Conservation (phyloP, 768 basidiomycete genomes). For the Tylopilus subfusipes region DNA sequence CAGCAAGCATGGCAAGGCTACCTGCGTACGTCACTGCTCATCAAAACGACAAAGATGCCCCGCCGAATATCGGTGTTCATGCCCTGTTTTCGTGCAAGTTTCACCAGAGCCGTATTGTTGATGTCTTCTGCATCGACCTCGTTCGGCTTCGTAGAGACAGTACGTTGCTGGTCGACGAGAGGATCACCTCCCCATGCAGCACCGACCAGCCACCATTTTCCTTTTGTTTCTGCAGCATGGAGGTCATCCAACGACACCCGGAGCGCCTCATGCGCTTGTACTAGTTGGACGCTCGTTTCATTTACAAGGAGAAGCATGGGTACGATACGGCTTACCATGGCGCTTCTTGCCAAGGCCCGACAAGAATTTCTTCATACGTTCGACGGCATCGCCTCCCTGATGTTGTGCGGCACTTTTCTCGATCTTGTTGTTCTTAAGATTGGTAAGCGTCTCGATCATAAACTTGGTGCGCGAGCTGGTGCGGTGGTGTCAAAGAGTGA, state of each 20-base stretch:
- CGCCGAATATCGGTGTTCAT: constrained; percentile 98
- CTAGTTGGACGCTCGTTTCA: constrained; percentile 38
- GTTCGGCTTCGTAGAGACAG: constrained; percentile 15
- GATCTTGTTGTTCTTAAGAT: constrained; percentile 88
- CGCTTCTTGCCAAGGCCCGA: constrained; percentile 70
- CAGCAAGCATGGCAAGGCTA: neutral
- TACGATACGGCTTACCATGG: constrained; percentile 45
- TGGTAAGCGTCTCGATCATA: constrained; percentile 91
- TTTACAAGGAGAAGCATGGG: neutral
- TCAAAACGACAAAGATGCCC: constrained; percentile 87
- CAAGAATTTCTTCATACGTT: constrained; percentile 87
- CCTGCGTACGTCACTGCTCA: constrained; percentile 85
- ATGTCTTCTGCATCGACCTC: constrained; percentile 31
- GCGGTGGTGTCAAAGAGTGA: neutral
- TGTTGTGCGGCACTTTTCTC: constrained; percentile 63
- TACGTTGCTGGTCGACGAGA: constrained; percentile 64
- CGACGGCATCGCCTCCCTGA: constrained; percentile 71
- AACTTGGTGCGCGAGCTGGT: constrained; percentile 85
- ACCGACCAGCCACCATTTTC: constrained; percentile 99
- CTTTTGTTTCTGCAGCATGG: constrained; percentile 75
- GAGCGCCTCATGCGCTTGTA: constrained; percentile 79
- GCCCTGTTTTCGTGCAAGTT: constrained; percentile 89
- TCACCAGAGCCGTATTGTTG: constrained; percentile 48
- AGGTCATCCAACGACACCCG: constrained; percentile 85
- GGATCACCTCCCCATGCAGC: constrained; percentile 96